phyloP scores from a whole-genome alignment of 2,329 filamentous ascomycete genomes.

The Apiospora arundinis region DNA sequence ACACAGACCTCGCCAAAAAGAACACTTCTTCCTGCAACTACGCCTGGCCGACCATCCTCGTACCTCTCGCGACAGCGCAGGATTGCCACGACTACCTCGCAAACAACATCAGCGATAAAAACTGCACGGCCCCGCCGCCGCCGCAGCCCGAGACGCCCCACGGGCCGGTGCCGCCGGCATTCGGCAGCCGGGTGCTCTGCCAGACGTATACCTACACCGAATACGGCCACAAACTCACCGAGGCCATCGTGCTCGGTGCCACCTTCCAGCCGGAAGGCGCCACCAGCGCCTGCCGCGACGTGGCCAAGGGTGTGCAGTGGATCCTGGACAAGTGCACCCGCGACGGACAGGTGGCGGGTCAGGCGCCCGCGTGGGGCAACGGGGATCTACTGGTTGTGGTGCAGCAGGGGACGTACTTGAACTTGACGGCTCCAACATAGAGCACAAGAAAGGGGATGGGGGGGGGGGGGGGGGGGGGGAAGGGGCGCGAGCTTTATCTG shows the following conservation, averaged over 20 bases:
- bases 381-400: not conserved
- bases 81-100: not conserved
- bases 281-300: constrained; percentile 2
- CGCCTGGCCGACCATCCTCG: not conserved
- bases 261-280: not conserved
- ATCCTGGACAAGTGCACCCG: not conserved
- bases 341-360: not conserved
- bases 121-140: not conserved
- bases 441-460: too few relatives aligned
- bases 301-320: not conserved
- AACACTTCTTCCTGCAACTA: not conserved
- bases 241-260: not conserved
- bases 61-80: not conserved
- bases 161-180: not conserved
- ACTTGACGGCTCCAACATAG: not conserved
- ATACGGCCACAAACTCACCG: too few relatives aligned
- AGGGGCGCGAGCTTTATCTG: too few relatives aligned
- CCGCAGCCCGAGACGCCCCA: not conserved
- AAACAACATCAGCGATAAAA: not conserved
- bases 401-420: constrained; percentile 1
- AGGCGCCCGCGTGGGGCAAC: not conserved
- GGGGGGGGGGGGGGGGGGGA: not conserved
- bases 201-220: not conserved
- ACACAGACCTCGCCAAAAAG: not conserved
- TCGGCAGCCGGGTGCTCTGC: constrained; percentile 1